Base-by-base conservation (phyloP, 805 yeast species). In the Candida railenensis region DNA sequence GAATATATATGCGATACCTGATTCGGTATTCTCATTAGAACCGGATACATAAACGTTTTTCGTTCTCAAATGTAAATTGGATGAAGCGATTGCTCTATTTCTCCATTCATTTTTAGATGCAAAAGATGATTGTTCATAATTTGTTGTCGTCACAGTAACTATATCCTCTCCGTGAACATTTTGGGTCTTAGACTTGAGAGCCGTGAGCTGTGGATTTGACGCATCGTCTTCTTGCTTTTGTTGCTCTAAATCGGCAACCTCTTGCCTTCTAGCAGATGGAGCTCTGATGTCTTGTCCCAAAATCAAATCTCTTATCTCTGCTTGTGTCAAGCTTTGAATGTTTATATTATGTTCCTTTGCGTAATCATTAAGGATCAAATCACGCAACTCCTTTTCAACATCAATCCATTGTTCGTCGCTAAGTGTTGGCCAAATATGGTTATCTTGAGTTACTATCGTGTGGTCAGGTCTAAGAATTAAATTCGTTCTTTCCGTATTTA, bases 161-260 rank as follows among this genome's bases (percentile, higher is more conserved):
- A 94, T 92, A 56, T 91, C 95, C 60, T 94, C 99, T 30, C 99
- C 99, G 58, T 91, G 97, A 2, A 88, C 96, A 59, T 89, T 94
- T 21, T 83, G 83, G 0, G 96, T 87, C 47, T 83, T 85, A 0
- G 96, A 83, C 55, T 89, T 90, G 54, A 85, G 76, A 0, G 96
- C 94, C 0, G 90, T 80, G 28, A 84, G 67, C 52, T 86, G 85
- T 33, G 66, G 62, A 48, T 76, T 74, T 36, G 39, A 4, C 12
- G 71, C 73, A 28, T 20, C 43, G 8, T 69, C 72, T 30, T 70
- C 75, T 41, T 69, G 69, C 0, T 69, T 60, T 5, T 77, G 77
- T 20, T 45, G 48, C 44, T 84, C 90, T 43, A 89, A 74, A 48
- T 86, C 91, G 0, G 91, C 84, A 62, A 89, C 80, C 56, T 85